phyloP scores from a whole-genome alignment of 306 rosid species.

The Lathyrus oleraceus region DNA sequence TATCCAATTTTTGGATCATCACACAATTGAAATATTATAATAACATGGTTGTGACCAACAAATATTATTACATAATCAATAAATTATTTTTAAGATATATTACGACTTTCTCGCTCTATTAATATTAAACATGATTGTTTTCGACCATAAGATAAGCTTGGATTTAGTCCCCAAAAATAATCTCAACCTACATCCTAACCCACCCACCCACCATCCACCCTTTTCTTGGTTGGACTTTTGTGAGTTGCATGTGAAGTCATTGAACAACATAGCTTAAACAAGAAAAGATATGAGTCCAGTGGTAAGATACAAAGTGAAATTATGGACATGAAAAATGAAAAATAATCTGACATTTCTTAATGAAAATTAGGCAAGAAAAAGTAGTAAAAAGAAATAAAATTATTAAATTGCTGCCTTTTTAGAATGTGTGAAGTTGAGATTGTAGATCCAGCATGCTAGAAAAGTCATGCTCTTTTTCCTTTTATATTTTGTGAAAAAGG shows the following conservation, averaged over 20 bases:
- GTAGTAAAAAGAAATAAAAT: slow-evolving; percentile 1
- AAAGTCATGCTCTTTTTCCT: slow-evolving; percentile 36
- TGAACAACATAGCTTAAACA: slow-evolving; percentile 42
- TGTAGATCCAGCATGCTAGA: slow-evolving; percentile 66
- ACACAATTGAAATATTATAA: no score
- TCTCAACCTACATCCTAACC: neutral
- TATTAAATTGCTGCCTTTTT: slow-evolving; percentile 19
- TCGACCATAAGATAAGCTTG: neutral
- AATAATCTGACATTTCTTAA: slow-evolving; percentile 20
- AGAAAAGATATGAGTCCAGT: slow-evolving; percentile 40
- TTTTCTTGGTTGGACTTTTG: slow-evolving; percentile 44
- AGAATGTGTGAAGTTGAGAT: slow-evolving; percentile 43
- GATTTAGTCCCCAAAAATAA: neutral
- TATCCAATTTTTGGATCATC: no score
- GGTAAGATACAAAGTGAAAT: slow-evolving; percentile 29
- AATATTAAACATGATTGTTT: no score
- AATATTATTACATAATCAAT: no score
- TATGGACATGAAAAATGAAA: slow-evolving; percentile 14
- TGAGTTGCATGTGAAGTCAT: slow-evolving; percentile 59
- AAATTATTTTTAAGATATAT: no score
- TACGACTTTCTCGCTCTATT: no score
- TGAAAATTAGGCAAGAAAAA: slow-evolving; percentile 16
- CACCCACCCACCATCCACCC: slow-evolving; percentile 17
- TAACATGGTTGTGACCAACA: no score
- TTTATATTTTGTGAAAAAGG: slow-evolving; percentile 36